phyloP scores from a whole-genome alignment of 805 yeast genomes.

The Yarrowia hollandica region DNA sequence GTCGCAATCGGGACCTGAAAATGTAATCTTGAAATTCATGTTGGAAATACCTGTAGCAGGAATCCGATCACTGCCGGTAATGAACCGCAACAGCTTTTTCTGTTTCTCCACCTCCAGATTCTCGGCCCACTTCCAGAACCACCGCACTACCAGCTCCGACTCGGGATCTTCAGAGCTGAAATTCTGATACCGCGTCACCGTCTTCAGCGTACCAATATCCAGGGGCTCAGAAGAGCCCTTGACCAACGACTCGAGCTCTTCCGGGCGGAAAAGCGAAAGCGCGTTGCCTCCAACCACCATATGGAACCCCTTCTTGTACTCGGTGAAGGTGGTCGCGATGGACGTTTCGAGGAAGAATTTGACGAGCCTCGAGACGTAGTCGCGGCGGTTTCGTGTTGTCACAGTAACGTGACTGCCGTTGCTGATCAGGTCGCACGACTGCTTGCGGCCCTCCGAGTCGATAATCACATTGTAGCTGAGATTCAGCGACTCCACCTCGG shows the following conservation, averaged over 20 bases:
- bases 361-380: slow-evolving; percentile 64
- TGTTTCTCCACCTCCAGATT: slow-evolving; percentile 51
- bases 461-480: slow-evolving; percentile 64
- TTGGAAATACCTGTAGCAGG: slow-evolving; percentile 91
- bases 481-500: slow-evolving; percentile 47
- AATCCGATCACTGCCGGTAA: slow-evolving; percentile 87
- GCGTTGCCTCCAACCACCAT: slow-evolving; percentile 80
- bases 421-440: slow-evolving; percentile 51
- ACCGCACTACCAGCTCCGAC: slow-evolving; percentile 49
- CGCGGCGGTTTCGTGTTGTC: slow-evolving; percentile 55
- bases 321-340: slow-evolving; percentile 52
- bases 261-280: slow-evolving; percentile 72
- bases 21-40: slow-evolving; percentile 68
- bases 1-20: slow-evolving; percentile 48
- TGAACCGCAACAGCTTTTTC: slow-evolving; percentile 65
- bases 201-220: slow-evolving; percentile 64
- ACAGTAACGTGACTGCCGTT: slow-evolving; percentile 61
- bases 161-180: slow-evolving; percentile 48
- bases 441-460: slow-evolving; percentile 52
- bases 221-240: slow-evolving; percentile 74
- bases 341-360: slow-evolving; percentile 60
- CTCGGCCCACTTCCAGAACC: slow-evolving; percentile 89
- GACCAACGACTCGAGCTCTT: slow-evolving; percentile 74
- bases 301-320: slow-evolving; percentile 70
- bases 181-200: slow-evolving; percentile 64